Base-by-base conservation (phyloP, 768 basidiomycete species). In the Lentinus brumalis region DNA sequence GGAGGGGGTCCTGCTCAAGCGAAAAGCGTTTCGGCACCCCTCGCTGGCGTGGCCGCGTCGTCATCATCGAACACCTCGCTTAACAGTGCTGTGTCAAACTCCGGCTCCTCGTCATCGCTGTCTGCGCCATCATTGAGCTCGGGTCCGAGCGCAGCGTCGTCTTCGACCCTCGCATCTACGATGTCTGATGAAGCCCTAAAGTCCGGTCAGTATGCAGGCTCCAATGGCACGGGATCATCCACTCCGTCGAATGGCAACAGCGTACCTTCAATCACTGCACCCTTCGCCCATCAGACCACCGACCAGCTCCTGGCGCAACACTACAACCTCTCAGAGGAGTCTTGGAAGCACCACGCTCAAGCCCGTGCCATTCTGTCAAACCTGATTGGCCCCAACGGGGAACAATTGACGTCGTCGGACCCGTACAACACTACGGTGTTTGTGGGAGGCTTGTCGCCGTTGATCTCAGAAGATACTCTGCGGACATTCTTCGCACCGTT, bases 391-490 rank as follows among this genome's bases (percentile, higher is more conserved):
- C 91, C 90, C 0, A 92, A 93, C 62, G 92, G 91, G 58, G 89
- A 93, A 76, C 86, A 92, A 73, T 77, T 94, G 63, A 92, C 91
- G 31, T 91, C 90, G 26, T 92, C 89, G 21, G 94, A 96, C 69
- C 94, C 94, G n/a, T 94, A 94, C 70, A 97, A 96, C 69, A 96
- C 94, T 14, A 97, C 95, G 2, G 94, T 94, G 5, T 97, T 97
- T 64, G 95, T 97, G 18, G 95, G 95, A 29, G 95, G 94, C 0
- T 71, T 96, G 54, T 92, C 91, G 10, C 92, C 92, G 16, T 75
- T 94, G 60, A 95, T 97, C 46, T 87, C 89, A 30, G 95, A 96
- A 76, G 95, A 96, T 50, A 96, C 93, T 2, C 75, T 97, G 69
- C 81, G 92, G 72, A 92, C 92, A 3, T 94, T 94, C 74, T 96